Evolutionary conservation across 768 basidiomycete genomes (phyloP), one percentile per base, ranked within the genome.

Genomic region (Tylopilus rubrobrunneus): DNA sequence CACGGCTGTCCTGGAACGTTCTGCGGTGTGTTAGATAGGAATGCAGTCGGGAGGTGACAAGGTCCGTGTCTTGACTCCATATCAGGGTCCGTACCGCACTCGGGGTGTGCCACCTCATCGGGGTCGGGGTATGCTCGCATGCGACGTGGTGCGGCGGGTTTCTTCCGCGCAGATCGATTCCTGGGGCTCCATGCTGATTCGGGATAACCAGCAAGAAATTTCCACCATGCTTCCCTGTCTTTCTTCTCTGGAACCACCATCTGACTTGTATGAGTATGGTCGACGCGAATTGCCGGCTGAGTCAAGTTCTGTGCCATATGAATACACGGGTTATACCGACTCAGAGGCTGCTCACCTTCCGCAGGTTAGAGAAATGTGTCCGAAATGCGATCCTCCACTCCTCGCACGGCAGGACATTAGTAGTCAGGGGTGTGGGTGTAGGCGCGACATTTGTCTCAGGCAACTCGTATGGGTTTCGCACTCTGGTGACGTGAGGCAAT

Each of bases 221-320:
- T 77, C 90, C 90, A 92, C 90, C 90, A 92, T 17, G 74, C 69
- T 57, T 89, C 86, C 51, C 90, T 77, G 54, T 88, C 83, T 63
- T 79, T 84, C 64, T 78, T 85, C 47, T 87, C 84, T 25, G 89
- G 89, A 56, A 89, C 78, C 40, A 76, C 52, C 56, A 71, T 78
- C 15, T 56, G 67, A 36, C 47, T 41, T 10, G 51, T n/a, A 28
- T 23, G 52, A 48, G 55, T 39, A 2, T 45, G 40, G 43, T 55
- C 46, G 27, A 65, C 62, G 51, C 67, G 62, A 36, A 80, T 78
- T 3, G 83, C 83, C 19, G 84, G 75, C 66, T 90, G 88, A 29
- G 70, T 69, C 33, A 84, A 62, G 67, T 92, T 91, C 90, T 92
- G 56, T 25, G 14, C 8, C 48, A 42, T 23, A 56, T 64, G 55